Conservation (phyloP, 106 monocot genomes). For the Acorus calamus region DNA sequence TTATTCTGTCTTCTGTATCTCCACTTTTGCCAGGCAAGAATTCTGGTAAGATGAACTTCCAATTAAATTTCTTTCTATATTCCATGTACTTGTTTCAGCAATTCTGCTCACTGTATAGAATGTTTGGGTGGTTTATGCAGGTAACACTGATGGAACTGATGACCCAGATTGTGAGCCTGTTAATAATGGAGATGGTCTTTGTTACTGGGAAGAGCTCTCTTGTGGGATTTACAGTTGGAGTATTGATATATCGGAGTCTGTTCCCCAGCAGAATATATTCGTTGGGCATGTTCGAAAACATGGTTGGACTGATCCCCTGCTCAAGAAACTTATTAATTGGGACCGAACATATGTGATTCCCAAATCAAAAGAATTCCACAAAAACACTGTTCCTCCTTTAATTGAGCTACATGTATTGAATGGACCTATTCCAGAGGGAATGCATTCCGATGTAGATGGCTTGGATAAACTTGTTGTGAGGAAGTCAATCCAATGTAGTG, state of each 20-base stretch:
- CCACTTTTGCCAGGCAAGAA: constrained; percentile 22
- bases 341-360: constrained; percentile 48
- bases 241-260: constrained; percentile 19
- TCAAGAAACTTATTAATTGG: constrained; percentile 65
- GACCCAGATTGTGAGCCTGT: constrained; percentile 15
- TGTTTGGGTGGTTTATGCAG: constrained; percentile 9
- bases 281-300: constrained; percentile 43
- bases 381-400: background rate
- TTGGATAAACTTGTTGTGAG: no score
- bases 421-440: no score
- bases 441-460: no score
- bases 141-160: constrained; percentile 10
- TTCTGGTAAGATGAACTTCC: constrained; percentile 22
- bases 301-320: constrained; percentile 43
- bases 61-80: no score
- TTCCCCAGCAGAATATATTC: constrained; percentile 14
- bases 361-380: constrained; percentile 1
- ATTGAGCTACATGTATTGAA: background rate
- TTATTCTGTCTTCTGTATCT: constrained; percentile 73
- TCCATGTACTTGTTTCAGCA: no score
- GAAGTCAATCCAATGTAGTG: no score
- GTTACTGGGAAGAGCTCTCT: constrained; percentile 74
- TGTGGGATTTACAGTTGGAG: constrained; percentile 82
- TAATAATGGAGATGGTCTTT: background rate
- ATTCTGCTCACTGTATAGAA: no score